These are phyloP conservation scores for Solanum sejunctum DNA, from an alignment of 257 asterid species.

Conservation along the genomic window DNA sequence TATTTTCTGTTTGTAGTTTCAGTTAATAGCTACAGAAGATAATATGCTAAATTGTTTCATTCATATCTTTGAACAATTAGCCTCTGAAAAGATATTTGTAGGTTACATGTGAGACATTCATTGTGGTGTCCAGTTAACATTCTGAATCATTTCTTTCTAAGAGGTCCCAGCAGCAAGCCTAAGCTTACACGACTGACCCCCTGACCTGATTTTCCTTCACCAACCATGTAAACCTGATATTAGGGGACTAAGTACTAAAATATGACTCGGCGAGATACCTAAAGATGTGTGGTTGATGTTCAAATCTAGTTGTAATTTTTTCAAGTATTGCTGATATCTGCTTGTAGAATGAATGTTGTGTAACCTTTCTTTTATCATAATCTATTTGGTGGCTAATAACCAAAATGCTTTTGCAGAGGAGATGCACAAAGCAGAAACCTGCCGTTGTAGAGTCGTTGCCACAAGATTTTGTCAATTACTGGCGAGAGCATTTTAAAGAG, in stretches of 20 bases:
- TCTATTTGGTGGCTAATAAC: not conserved
- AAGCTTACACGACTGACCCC: not conserved
- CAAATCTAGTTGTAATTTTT: not conserved
- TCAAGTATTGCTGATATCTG: not conserved
- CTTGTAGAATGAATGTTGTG: not conserved
- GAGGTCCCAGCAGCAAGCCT: not conserved
- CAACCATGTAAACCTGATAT: not conserved
- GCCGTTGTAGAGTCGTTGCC: slow-evolving; percentile 18
- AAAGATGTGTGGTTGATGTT: not conserved
- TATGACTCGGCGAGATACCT: not conserved
- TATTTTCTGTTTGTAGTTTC: not conserved
- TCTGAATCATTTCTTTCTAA: not conserved
- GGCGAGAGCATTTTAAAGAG: slow-evolving; percentile 56
- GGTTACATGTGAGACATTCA: not conserved
- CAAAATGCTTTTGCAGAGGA: slow-evolving; percentile 37
- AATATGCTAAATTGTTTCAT: not conserved
- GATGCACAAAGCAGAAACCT: slow-evolving; percentile 5
- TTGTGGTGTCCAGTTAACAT: not conserved
- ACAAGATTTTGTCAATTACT: slow-evolving; percentile 40
- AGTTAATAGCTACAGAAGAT: not conserved
- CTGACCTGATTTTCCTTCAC: not conserved
- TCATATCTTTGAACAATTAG: not conserved
- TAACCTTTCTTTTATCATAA: not conserved
- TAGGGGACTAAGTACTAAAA: not conserved
- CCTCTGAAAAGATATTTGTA: not conserved